phyloP scores from a whole-genome alignment of 257 asterid species.

The Schizonepeta tenuifolia region DNA sequence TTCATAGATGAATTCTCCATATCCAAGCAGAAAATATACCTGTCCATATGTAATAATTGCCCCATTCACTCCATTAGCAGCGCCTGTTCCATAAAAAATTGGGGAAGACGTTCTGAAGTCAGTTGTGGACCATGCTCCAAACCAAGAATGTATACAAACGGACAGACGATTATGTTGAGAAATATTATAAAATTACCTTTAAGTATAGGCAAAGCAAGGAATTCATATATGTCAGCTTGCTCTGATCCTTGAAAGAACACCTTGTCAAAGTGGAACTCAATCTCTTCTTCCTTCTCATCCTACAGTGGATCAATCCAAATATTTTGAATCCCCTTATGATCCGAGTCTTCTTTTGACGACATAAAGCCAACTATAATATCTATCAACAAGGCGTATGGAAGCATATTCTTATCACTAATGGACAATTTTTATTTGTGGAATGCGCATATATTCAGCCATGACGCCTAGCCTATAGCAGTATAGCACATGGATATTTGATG shows the following conservation, averaged over 20 bases:
- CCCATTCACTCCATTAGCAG: conserved; percentile 70
- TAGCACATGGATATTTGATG: neutral
- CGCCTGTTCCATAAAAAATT: conserved; percentile 48
- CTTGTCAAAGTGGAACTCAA: conserved; percentile 65
- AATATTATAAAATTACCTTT: conserved; percentile 44
- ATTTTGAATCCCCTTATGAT: neutral
- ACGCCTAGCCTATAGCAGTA: neutral
- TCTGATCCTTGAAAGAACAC: conserved; percentile 81
- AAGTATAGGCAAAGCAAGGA: conserved; percentile 70
- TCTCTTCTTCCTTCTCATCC: conserved; percentile 85
- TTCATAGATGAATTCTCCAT: neutral
- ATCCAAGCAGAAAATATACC: conserved; percentile 48
- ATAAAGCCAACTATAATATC: neutral
- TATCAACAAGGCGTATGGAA: conserved; percentile 3
- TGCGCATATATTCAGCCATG: conserved; percentile 16
- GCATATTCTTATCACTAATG: neutral
- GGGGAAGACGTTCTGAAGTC: neutral
- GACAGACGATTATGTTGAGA: neutral
- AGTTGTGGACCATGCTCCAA: conserved; percentile 5
- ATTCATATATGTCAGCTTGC: conserved; percentile 68
- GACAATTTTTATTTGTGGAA: neutral
- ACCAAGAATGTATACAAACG: conserved; percentile 8
- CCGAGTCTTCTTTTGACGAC: neutral
- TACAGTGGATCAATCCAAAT: conserved; percentile 32
- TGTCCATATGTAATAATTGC: conserved; percentile 82